Percentiles rank a stretch among this genome's conserved stretches.
Evolutionary conservation across 495 filamentous ascomycete species (phyloP).

Genomic region (Penicillium verhagenii): DNA sequence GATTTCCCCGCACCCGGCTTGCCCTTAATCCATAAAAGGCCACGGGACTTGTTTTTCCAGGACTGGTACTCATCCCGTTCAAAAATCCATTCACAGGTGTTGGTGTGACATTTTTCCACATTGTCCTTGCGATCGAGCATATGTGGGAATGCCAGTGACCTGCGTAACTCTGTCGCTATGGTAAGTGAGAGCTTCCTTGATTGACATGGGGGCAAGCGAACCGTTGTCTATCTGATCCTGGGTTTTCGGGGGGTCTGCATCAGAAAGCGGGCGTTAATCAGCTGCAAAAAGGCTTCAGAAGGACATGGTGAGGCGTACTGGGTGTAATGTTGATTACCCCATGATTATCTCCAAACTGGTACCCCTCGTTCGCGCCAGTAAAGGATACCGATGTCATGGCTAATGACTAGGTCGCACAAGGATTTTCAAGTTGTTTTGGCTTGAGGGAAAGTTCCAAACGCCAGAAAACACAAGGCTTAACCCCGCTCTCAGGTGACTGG

Average conservation of each 20-base stretch:
- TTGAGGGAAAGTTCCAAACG: too few species aligned
- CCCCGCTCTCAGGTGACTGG: too few species aligned
- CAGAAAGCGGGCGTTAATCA: neutral
- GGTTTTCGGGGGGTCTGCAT: neutral
- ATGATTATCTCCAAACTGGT: too few species aligned
- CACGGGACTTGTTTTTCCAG: constrained; percentile 25
- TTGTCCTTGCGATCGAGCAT: constrained; percentile 12
- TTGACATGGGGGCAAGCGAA: neutral
- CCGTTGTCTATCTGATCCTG: constrained; percentile 1
- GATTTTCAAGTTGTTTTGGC: too few species aligned
- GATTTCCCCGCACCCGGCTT: constrained; percentile 52
- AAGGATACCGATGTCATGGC: too few species aligned
- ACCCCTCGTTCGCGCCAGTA: too few species aligned
- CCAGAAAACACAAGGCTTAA: too few species aligned
- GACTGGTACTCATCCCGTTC: constrained; percentile 26
- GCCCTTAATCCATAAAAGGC: constrained; percentile 49
- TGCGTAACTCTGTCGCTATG: neutral
- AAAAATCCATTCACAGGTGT: constrained; percentile 41
- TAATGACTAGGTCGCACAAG: too few species aligned
- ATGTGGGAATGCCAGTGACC: constrained; percentile 16
- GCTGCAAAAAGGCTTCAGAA: constrained; percentile 1
- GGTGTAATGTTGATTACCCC: too few species aligned
- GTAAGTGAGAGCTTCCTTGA: neutral
- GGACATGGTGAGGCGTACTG: too few species aligned
- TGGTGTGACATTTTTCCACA: constrained; percentile 23